phyloP scores from a whole-genome alignment of 2,329 filamentous ascomycete species.

The Phialophora macrospora region DNA sequence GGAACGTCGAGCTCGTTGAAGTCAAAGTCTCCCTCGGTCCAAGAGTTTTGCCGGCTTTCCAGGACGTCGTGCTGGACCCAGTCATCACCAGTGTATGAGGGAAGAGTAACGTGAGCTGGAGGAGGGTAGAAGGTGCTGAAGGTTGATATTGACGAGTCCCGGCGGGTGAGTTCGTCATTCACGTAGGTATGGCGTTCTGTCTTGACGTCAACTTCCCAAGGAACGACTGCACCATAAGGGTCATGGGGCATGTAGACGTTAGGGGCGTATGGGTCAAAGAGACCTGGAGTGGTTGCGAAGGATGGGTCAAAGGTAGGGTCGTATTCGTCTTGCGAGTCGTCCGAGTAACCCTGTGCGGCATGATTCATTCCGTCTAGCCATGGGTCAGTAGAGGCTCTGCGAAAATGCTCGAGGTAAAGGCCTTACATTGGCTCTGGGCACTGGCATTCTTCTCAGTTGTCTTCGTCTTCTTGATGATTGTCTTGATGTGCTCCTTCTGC shows the following conservation, averaged over 20 bases:
- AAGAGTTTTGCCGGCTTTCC: constrained; percentile 69
- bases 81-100: constrained; percentile 65
- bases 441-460: constrained; percentile 79
- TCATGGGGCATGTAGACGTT: constrained; percentile 63
- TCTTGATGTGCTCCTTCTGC: constrained; percentile 96
- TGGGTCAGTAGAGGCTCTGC: constrained; percentile 13
- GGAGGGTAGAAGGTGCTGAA: constrained; percentile 91
- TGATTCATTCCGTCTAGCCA: constrained; percentile 26
- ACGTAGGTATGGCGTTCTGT: constrained; percentile 93
- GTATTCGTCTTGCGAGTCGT: constrained; percentile 76
- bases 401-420: not conserved
- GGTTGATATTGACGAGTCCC: constrained; percentile 86
- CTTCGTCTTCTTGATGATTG: constrained; percentile 97
- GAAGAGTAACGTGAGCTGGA: constrained; percentile 66
- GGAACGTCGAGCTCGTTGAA: constrained; percentile 84
- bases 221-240: constrained; percentile 59
- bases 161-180: constrained; percentile 82
- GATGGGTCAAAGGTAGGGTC: constrained; percentile 72
- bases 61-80: constrained; percentile 63
- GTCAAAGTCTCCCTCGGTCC: constrained; percentile 66
- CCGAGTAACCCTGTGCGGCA: constrained; percentile 67
- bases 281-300: constrained; percentile 51
- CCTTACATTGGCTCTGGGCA: constrained; percentile 45
- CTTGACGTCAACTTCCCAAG: constrained; percentile 94
- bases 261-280: constrained; percentile 49